phyloP scores from a whole-genome alignment of 352 stramenopile genomes.

The Phytophthora cajani region DNA sequence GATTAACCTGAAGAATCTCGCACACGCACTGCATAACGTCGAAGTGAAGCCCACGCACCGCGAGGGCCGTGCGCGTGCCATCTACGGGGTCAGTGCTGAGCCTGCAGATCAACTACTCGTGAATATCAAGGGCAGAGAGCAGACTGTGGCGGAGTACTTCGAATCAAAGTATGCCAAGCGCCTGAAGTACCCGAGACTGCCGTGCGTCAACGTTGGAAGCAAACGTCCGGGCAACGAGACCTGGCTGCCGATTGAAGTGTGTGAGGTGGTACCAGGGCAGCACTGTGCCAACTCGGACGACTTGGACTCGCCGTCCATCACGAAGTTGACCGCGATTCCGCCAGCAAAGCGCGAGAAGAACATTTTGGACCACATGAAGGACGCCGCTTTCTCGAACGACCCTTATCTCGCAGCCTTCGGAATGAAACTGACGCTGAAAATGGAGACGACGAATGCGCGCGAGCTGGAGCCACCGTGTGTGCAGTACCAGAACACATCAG shows the following conservation, averaged over 20 bases:
- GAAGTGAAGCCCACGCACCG: constrained; percentile 51
- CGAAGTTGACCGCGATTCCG: not conserved
- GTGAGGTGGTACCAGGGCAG: not conserved
- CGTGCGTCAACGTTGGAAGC: not conserved
- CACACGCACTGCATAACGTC: constrained; percentile 47
- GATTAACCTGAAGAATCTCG: constrained; percentile 29
- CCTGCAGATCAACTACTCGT: constrained; percentile 45
- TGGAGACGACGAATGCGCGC: not conserved
- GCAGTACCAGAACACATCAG: not conserved
- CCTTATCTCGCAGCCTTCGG: not conserved
- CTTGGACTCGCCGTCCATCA: not conserved
- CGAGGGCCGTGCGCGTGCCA: constrained; percentile 48
- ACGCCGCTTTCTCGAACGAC: not conserved
- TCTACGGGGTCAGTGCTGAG: constrained; percentile 50
- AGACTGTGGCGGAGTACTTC: constrained; percentile 62
- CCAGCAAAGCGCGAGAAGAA: not conserved
- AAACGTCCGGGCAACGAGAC: not conserved
- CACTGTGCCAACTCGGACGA: not conserved
- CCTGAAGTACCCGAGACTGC: constrained; percentile 16
- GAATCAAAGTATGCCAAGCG: constrained; percentile 37
- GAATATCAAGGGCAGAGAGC: constrained; percentile 46
- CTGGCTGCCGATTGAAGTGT: not conserved
- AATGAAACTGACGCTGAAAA: not conserved
- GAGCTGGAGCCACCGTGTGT: not conserved
- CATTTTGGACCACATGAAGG: not conserved